Evolutionary conservation across 768 basidiomycete species (phyloP).

Genomic region (Chalciporus piperatus): DNA sequence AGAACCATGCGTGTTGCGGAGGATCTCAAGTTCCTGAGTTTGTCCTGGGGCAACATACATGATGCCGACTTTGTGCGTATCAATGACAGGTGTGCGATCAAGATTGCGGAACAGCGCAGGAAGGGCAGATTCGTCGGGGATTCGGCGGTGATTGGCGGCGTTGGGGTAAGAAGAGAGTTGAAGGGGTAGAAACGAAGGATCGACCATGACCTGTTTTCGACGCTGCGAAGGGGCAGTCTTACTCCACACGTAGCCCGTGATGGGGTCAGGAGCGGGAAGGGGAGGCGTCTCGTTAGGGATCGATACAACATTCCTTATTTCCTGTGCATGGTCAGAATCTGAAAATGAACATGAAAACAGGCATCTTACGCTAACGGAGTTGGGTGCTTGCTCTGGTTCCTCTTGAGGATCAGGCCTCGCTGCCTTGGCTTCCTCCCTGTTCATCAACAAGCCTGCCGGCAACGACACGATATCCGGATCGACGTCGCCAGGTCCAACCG

Average conservation of each 20-base stretch:
- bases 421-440: slow-evolving; percentile 45
- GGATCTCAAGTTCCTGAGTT: slow-evolving; percentile 76
- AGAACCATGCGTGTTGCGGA: slow-evolving; percentile 88
- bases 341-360: background rate
- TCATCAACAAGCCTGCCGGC: slow-evolving; percentile 71
- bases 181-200: slow-evolving; percentile 81
- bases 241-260: slow-evolving; percentile 88
- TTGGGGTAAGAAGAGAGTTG: slow-evolving; percentile 79
- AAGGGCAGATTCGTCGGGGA: slow-evolving; percentile 54
- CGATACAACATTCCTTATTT: slow-evolving; percentile 17
- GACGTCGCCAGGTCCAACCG: slow-evolving; percentile 81
- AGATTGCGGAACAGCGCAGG: slow-evolving; percentile 62
- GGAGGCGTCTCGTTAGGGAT: slow-evolving; percentile 6
- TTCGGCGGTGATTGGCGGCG: slow-evolving; percentile 36
- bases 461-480: slow-evolving; percentile 73
- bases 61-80: slow-evolving; percentile 95
- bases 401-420: slow-evolving; percentile 28
- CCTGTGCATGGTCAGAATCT: slow-evolving; percentile 17
- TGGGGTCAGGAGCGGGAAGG: slow-evolving; percentile 58
- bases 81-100: slow-evolving; percentile 89
- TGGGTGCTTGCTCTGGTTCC: slow-evolving; percentile 6
- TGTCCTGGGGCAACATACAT: slow-evolving; percentile 96
- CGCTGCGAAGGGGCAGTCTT: slow-evolving; percentile 83
- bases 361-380: slow-evolving; percentile 10
- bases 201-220: slow-evolving; percentile 79